These are phyloP conservation scores for Plasmodium cynomolgi DNA, from an alignment of 169 alveolate species.

Conservation along the genomic window DNA sequence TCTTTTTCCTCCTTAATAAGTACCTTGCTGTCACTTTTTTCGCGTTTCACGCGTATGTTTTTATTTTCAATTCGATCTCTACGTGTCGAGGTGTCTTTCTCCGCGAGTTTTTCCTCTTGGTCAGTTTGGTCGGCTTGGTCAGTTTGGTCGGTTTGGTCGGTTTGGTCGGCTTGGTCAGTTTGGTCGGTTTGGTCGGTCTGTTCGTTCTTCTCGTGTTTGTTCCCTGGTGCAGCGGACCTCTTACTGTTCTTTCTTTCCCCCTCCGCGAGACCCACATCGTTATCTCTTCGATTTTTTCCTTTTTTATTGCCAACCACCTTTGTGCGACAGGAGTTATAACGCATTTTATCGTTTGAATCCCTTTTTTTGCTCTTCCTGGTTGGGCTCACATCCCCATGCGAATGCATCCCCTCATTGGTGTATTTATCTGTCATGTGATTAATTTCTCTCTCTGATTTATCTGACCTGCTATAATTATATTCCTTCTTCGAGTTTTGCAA, in stretches of 20 bases:
- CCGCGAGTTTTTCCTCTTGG: not conserved
- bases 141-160: no score
- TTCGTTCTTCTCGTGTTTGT: not conserved
- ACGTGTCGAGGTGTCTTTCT: not conserved
- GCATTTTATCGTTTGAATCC: not conserved
- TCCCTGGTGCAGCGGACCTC: not conserved
- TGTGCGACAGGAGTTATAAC: not conserved
- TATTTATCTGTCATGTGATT: not conserved
- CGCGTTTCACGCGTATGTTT: conserved; percentile 2
- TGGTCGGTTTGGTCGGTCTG: no score
- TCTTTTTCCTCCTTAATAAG: conserved; percentile 9
- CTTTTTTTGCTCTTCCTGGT: not conserved
- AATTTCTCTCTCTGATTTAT: not conserved
- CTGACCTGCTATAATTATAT: conserved; percentile 1
- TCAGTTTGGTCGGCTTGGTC: not conserved
- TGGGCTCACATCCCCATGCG: not conserved
- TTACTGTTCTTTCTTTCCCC: not conserved
- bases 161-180: no score
- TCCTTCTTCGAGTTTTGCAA: conserved; percentile 19
- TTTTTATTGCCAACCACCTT: not conserved
- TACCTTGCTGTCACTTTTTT: not conserved
- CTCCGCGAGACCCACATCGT: not conserved
- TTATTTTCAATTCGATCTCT: not conserved
- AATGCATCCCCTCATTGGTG: not conserved
- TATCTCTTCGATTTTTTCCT: not conserved